Evolutionary conservation across 202 grass and related monocot genomes (phyloP).

Genomic region (Schoenoplectus triqueter): DNA sequence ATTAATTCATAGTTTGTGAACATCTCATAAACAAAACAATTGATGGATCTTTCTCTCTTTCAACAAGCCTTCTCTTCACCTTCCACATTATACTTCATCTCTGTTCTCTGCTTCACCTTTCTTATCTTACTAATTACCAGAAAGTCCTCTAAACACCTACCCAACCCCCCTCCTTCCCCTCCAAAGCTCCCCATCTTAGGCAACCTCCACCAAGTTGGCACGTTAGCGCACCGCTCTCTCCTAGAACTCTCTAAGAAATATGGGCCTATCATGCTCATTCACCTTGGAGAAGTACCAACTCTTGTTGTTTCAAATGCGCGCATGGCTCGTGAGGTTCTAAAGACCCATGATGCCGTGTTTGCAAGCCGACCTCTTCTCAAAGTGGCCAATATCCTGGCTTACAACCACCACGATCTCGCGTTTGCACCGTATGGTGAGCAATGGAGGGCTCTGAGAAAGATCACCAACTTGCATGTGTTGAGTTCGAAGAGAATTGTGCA

Average conservation of each 20-base stretch:
- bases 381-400: neutral
- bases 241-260: slow-evolving; percentile 38
- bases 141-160: slow-evolving; percentile 23
- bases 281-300: slow-evolving; percentile 44
- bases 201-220: slow-evolving; percentile 51
- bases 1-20: neutral
- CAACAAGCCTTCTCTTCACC: neutral
- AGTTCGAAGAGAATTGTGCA: slow-evolving; percentile 36
- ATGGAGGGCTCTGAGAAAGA: slow-evolving; percentile 38
- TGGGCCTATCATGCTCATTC: slow-evolving; percentile 53
- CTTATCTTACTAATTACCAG: neutral
- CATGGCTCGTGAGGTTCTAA: slow-evolving; percentile 44
- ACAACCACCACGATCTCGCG: slow-evolving; percentile 8
- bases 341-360: slow-evolving; percentile 47
- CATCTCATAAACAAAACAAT: neutral
- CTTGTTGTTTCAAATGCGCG: slow-evolving; percentile 40
- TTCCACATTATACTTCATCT: slow-evolving; percentile 34
- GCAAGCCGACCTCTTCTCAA: slow-evolving; percentile 33
- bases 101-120: slow-evolving; percentile 10
- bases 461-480: slow-evolving; percentile 27
- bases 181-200: slow-evolving; percentile 51
- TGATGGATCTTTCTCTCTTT: neutral
- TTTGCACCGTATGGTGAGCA: slow-evolving; percentile 46
- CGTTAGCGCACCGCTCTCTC: slow-evolving; percentile 42
- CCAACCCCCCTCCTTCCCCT: slow-evolving; percentile 49